These are phyloP conservation scores for Hirsutella rhossiliensis DNA, from an alignment of 2,329 filamentous ascomycete genomes.

Conservation along the genomic window DNA sequence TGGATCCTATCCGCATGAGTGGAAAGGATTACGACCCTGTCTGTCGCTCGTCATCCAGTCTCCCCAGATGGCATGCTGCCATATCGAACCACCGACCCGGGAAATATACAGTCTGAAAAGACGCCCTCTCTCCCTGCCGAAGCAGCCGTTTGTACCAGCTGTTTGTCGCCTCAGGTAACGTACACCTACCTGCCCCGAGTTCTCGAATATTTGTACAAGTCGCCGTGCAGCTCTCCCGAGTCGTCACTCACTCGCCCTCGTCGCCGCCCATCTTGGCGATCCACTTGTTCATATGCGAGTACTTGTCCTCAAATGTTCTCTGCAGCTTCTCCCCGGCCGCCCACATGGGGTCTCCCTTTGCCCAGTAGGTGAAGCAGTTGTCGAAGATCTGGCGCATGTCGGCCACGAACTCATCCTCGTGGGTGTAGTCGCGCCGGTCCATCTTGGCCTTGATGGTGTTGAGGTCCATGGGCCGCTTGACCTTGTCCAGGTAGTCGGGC, in stretches of 20 bases:
- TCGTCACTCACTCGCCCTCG: slow-evolving; percentile 13
- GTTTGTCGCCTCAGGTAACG: neutral
- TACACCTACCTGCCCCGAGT: neutral
- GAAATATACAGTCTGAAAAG: too few relatives aligned
- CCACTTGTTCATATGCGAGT: slow-evolving; percentile 46
- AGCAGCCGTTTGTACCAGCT: too few relatives aligned
- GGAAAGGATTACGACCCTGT: too few relatives aligned
- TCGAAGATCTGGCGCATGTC: slow-evolving; percentile 51
- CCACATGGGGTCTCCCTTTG: slow-evolving; percentile 41
- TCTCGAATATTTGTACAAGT: neutral
- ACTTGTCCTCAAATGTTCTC: slow-evolving; percentile 48
- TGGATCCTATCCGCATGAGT: too few relatives aligned
- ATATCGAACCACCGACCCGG: too few relatives aligned
- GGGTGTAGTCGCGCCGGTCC: slow-evolving; percentile 37
- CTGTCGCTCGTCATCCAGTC: too few relatives aligned
- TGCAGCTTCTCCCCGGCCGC: slow-evolving; percentile 43
- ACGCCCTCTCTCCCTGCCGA: too few relatives aligned
- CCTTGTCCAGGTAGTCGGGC: slow-evolving; percentile 48
- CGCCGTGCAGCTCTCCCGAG: too few relatives aligned
- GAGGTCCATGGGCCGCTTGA: slow-evolving; percentile 51
- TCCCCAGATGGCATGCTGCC: too few relatives aligned
- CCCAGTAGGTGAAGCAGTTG: slow-evolving; percentile 56
- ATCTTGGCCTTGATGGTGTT: slow-evolving; percentile 48
- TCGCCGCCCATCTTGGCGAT: slow-evolving; percentile 37
- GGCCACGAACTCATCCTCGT: slow-evolving; percentile 38